phyloP scores from a whole-genome alignment of 2,329 filamentous ascomycete species.

The Ramichloridium luteum region DNA sequence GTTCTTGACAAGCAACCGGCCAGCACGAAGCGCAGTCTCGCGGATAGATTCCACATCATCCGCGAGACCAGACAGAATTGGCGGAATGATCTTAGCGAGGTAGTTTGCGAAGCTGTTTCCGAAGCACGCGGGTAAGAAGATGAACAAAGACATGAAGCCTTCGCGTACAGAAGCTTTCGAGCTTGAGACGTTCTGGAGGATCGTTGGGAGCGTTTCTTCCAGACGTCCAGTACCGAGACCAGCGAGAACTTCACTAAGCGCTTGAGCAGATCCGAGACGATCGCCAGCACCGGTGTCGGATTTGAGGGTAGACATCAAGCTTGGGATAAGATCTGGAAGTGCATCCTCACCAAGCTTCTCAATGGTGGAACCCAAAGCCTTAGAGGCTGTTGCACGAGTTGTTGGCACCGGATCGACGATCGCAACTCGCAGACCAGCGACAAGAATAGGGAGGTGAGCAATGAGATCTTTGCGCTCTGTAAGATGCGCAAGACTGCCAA shows the following conservation, averaged over 20 bases:
- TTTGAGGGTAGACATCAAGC: slow-evolving; percentile 94
- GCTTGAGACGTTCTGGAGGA: slow-evolving; percentile 89
- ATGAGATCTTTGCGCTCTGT: slow-evolving; percentile 92
- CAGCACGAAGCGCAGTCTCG: slow-evolving; percentile 88
- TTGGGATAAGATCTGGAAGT: slow-evolving; percentile 90
- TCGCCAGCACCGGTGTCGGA: slow-evolving; percentile 95
- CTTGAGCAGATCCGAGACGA: slow-evolving; percentile 88
- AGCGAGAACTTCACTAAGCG: slow-evolving; percentile 88
- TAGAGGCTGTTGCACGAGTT: slow-evolving; percentile 89
- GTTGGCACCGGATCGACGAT: slow-evolving; percentile 93
- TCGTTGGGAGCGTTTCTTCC: slow-evolving; percentile 91
- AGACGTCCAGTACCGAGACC: slow-evolving; percentile 83
- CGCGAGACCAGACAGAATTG: slow-evolving; percentile 84
- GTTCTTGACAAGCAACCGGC: slow-evolving; percentile 92
- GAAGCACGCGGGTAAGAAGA: slow-evolving; percentile 97
- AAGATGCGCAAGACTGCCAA: slow-evolving; percentile 91
- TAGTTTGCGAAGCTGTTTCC: slow-evolving; percentile 98
- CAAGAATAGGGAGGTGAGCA: slow-evolving; percentile 79
- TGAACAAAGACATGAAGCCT: slow-evolving; percentile 99
- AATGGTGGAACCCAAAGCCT: slow-evolving; percentile 88
- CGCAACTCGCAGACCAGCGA: slow-evolving; percentile 77
- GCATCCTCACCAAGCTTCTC: slow-evolving; percentile 97
- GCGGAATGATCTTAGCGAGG: slow-evolving; percentile 86
- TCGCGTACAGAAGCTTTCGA: slow-evolving; percentile 82
- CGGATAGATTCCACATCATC: slow-evolving; percentile 95